These are phyloP conservation scores for Monarda citriodora DNA, from an alignment of 305 asterid species.

Conservation along the genomic window DNA sequence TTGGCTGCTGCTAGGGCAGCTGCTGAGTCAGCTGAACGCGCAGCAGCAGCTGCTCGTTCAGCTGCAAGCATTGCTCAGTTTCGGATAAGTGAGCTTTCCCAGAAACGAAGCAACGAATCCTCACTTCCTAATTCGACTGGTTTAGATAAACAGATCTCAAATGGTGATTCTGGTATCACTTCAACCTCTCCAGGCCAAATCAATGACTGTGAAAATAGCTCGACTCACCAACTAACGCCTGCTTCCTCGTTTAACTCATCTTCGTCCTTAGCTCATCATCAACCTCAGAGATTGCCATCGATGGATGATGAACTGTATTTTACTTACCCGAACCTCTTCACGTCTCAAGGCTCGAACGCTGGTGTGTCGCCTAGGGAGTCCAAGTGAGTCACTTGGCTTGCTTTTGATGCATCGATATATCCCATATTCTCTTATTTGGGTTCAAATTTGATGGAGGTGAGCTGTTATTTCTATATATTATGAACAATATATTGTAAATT, in stretches of 20 bases:
- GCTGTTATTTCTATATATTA: neutral
- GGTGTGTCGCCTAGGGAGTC: slow-evolving; percentile 47
- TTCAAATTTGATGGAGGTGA: neutral
- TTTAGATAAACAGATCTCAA: slow-evolving; percentile 27
- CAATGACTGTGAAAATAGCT: slow-evolving; percentile 12
- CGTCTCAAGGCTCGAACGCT: slow-evolving; percentile 49
- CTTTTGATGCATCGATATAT: slow-evolving; percentile 21
- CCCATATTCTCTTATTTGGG: no score
- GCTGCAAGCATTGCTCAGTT: slow-evolving; percentile 90
- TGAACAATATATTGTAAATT: slow-evolving; percentile 22
- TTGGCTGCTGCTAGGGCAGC: slow-evolving; percentile 93
- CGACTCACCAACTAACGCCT: slow-evolving; percentile 20
- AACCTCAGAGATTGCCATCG: slow-evolving; percentile 77
- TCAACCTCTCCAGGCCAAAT: slow-evolving; percentile 30
- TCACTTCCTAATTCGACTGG: slow-evolving; percentile 29
- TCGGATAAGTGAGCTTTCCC: slow-evolving; percentile 69
- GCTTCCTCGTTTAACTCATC: slow-evolving; percentile 37
- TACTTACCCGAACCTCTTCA: slow-evolving; percentile 88
- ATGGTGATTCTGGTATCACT: slow-evolving; percentile 30
- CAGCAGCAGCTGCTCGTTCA: slow-evolving; percentile 95
- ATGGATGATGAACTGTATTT: slow-evolving; percentile 77
- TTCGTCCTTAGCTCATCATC: slow-evolving; percentile 33
- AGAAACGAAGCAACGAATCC: slow-evolving; percentile 36
- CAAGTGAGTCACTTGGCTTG: slow-evolving; percentile 29
- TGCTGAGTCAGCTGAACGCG: slow-evolving; percentile 90